phyloP scores from a whole-genome alignment of 352 stramenopile genomes.

The Pythium aquatile region DNA sequence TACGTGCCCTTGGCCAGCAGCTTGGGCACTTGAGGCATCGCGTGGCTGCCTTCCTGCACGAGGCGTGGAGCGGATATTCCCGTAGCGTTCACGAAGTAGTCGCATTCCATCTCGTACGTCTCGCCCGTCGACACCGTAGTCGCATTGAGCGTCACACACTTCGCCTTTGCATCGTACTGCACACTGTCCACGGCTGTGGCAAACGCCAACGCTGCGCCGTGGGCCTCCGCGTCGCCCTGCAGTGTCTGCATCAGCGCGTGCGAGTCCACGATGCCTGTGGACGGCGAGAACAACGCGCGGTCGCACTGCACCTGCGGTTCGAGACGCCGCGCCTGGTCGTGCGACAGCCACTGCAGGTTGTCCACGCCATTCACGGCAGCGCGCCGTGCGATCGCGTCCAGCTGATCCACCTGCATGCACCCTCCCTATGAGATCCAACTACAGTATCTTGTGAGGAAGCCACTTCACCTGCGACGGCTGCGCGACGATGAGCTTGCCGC shows the following conservation, averaged over 20 bases:
- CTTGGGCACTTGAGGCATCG: constrained; percentile 37
- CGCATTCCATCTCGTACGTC: constrained; percentile 76
- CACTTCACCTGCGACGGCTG: constrained; percentile 44
- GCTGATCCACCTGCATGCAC: constrained; percentile 32
- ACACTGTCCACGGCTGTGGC: constrained; percentile 56
- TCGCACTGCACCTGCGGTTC: constrained; percentile 63
- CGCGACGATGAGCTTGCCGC: constrained; percentile 96
- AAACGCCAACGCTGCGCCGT: constrained; percentile 83
- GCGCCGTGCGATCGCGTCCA: constrained; percentile 37
- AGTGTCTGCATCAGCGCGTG: constrained; percentile 91
- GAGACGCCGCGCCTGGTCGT: constrained; percentile 36
- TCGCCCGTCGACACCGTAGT: constrained; percentile 38
- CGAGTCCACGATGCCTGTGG: constrained; percentile 95
- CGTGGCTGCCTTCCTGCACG: constrained; percentile 13
- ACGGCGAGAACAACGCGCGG: constrained; percentile 89
- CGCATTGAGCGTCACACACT: constrained; percentile 1
- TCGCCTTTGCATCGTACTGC: constrained; percentile 26
- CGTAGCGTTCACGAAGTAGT: constrained; percentile 92
- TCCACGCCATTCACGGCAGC: constrained; percentile 55
- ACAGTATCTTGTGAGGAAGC: neutral
- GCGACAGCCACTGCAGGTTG: constrained; percentile 52
- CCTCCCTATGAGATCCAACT: neutral
- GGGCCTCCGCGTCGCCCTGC: constrained; percentile 87
- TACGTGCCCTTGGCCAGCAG: constrained; percentile 96
- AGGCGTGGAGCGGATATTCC: constrained; percentile 78